These are phyloP conservation scores for Lecanoromycetidae sp. DNA, from an alignment of 2,329 filamentous ascomycete genomes.

Conservation along the genomic window DNA sequence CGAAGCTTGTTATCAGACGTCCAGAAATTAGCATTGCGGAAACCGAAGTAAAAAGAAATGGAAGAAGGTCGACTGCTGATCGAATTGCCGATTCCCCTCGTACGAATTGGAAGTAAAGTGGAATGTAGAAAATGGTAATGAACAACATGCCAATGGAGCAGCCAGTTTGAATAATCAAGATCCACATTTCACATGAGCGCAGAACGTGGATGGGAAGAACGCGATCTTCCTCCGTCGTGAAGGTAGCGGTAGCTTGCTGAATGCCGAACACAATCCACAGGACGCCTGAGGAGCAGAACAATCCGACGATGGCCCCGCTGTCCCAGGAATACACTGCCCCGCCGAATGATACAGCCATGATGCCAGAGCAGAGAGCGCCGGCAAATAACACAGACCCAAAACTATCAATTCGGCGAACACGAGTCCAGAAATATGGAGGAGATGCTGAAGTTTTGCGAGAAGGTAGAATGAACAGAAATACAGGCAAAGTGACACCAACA, in stretches of 20 bases:
- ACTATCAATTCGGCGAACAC: constrained; percentile 29
- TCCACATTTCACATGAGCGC: constrained; percentile 21
- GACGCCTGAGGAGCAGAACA: constrained; percentile 36
- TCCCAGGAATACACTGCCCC: constrained; percentile 39
- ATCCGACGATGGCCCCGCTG: constrained; percentile 32
- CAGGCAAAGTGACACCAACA: constrained; percentile 32
- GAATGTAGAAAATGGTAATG: constrained; percentile 39
- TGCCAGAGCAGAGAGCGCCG: constrained; percentile 30
- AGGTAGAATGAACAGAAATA: constrained; percentile 36
- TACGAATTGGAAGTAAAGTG: constrained; percentile 43
- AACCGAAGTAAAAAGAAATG: constrained; percentile 19
- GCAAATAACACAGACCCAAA: constrained; percentile 35
- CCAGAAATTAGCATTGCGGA: constrained; percentile 17
- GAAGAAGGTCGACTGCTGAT: constrained; percentile 22
- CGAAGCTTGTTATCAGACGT: constrained; percentile 17
- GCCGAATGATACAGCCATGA: constrained; percentile 41
- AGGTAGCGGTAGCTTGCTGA: constrained; percentile 34
- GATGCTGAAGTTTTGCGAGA: constrained; percentile 15
- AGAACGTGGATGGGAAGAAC: constrained; percentile 41
- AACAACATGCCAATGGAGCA: constrained; percentile 30
- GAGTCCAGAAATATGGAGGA: background rate
- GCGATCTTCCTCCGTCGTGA: constrained; percentile 33
- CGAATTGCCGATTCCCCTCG: constrained; percentile 28
- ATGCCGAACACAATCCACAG: constrained; percentile 33
- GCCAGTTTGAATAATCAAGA: constrained; percentile 34